phyloP scores from a whole-genome alignment of 2,329 filamentous ascomycete species.

The Chaetomium sp. region DNA sequence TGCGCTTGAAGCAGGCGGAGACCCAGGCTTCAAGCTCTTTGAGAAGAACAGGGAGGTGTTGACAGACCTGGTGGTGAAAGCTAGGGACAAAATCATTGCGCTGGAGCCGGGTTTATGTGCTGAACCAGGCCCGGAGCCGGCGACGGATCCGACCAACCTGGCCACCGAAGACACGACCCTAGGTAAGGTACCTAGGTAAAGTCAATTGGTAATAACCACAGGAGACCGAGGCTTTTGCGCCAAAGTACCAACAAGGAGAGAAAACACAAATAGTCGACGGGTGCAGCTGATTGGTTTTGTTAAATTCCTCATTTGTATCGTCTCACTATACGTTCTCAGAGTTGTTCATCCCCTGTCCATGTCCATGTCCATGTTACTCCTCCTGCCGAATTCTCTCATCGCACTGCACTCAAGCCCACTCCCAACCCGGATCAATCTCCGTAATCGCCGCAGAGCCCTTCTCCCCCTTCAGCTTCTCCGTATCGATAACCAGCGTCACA shows the following conservation, averaged over 20 bases:
- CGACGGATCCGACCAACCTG: neutral
- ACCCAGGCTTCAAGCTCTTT: conserved; percentile 2
- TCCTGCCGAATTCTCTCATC: no score
- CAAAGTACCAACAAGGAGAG: no score
- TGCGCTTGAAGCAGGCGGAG: neutral
- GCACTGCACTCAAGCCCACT: neutral
- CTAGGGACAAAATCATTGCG: conserved; percentile 16
- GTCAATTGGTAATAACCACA: no score
- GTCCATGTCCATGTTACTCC: no score
- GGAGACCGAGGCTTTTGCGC: no score
- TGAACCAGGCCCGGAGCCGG: neutral
- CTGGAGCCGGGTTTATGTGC: conserved; percentile 9
- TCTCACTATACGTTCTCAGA: no score
- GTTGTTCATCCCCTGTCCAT: no score
- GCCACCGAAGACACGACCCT: no score
- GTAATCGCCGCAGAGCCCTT: conserved; percentile 15
- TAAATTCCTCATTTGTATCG: no score
- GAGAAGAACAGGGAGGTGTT: conserved; percentile 4
- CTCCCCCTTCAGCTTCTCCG: conserved; percentile 17
- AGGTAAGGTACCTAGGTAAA: no score
- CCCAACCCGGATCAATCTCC: conserved; percentile 19
- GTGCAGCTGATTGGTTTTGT: no score
- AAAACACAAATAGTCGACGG: no score
- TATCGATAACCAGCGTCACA: conserved; percentile 25
- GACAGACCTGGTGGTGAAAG: conserved; percentile 12